Base-by-base conservation (phyloP, 2,329 filamentous ascomycete species). In the Sarocladium brachiariae region DNA sequence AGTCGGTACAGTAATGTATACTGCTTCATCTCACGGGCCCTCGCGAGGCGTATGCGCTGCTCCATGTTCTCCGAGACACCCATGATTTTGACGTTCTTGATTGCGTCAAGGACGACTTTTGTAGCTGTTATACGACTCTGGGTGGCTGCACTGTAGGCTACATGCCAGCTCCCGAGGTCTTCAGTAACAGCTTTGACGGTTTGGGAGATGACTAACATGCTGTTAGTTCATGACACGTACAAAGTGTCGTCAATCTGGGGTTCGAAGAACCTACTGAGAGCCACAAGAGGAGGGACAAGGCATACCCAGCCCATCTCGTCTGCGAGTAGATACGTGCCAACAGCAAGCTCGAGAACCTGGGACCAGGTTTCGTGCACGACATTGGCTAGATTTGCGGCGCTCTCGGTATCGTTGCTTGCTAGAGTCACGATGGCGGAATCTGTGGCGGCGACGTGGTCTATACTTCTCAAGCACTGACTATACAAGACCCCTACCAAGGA, bases 21-120 rank as follows among this genome's bases (percentile, higher is more conserved):
- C 11, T 49, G n/a, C 18, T 45, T 34, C 10, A 54, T 49, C 41
- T 55, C 54, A 4, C 31, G 4, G 11, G 50, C 41, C 21, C 53
- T 48, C 11, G 46, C 39, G 2, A n/a, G 24, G 21, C 50, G 54
- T n/a, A 56, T 51, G 16, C 52, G 50, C 11, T 34, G 25, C n/a
- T 53, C 27, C 33, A 53, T 51, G 8, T 38, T 39, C n/a, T 51
- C 43, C 11, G 48, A 31, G 23, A 51, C 34, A 46, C 54, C 54
- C 52, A 56, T 54, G 52, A 56, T 56, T n/a, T 51, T 54, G 49
- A 56, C 51, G 31, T 50, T 53, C 21, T 56, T 56, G 19, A 56
- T 53, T 2, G 51, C 49, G 51, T 56, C 52, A 18, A 56, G 50
- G 1, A 53, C 49, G 2, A 51, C 41, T 43, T 51, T 56, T 7